These are phyloP conservation scores for Clohesyomyces aquaticus DNA, from an alignment of 495 filamentous ascomycete genomes.

Conservation along the genomic window DNA sequence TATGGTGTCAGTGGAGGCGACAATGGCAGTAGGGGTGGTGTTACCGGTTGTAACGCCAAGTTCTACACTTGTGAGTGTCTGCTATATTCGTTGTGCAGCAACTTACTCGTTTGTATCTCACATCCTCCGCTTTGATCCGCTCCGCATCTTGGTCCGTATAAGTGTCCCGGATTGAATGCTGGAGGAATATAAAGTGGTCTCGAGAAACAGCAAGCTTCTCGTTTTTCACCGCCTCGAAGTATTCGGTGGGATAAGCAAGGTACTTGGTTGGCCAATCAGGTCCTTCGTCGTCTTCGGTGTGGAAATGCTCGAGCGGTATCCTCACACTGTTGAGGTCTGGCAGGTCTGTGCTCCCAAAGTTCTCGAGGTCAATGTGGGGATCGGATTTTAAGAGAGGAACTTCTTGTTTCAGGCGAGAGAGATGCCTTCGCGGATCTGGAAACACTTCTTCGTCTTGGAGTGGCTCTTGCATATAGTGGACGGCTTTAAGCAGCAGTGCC, in stretches of 20 bases:
- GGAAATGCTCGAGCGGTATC: conserved; percentile 52
- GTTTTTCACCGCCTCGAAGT: conserved; percentile 36
- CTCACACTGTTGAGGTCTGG: conserved; percentile 23
- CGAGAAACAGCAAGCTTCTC: conserved; percentile 55
- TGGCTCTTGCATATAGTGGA: background rate
- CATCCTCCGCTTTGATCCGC: conserved; percentile 21
- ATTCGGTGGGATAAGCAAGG: conserved; percentile 36
- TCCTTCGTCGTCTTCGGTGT: conserved; percentile 56
- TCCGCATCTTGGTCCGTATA: conserved; percentile 15
- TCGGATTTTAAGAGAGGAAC: conserved; percentile 42
- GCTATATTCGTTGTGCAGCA: background rate
- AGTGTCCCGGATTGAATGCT: conserved; percentile 43
- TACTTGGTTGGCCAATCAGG: conserved; percentile 51
- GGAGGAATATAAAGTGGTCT: conserved; percentile 49
- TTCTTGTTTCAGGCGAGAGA: conserved; percentile 34
- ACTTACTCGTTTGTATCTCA: conserved; percentile 22
- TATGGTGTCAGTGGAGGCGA: conserved; percentile 49
- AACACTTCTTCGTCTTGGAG: background rate
- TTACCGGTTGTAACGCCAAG: conserved; percentile 49
- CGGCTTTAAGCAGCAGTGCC: conserved; percentile 25
- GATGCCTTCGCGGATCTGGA: background rate
- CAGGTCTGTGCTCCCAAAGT: conserved; percentile 31
- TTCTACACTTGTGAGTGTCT: conserved; percentile 42
- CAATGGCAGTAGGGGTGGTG: conserved; percentile 63
- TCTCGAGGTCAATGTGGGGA: conserved; percentile 42